Evolutionary conservation across 306 rosid genomes (phyloP).

Genomic region (Vachellia pachyceras): DNA sequence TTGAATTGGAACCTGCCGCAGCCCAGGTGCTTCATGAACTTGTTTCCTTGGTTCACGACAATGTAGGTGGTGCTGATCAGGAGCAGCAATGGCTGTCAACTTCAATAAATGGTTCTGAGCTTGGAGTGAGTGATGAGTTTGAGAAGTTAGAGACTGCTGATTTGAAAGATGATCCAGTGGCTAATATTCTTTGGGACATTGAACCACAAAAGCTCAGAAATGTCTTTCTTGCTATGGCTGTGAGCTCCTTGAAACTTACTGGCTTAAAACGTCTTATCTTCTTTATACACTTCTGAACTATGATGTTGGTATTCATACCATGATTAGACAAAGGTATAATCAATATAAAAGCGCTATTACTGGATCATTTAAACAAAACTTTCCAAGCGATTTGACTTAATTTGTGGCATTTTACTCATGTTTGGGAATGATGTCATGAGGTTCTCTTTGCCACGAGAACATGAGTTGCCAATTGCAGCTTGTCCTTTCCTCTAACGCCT

Average conservation of each 20-base stretch:
- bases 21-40: constrained; percentile 84
- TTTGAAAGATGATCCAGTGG: constrained; percentile 75
- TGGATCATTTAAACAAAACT: constrained; percentile 23
- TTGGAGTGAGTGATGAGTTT: constrained; percentile 45
- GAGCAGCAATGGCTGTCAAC: constrained; percentile 51
- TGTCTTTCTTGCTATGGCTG: constrained; percentile 84
- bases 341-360: constrained; percentile 28
- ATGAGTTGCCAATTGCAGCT: constrained; percentile 21
- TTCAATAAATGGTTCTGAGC: constrained; percentile 52
- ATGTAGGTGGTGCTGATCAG: constrained; percentile 47
- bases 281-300: constrained; percentile 25
- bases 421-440: constrained; percentile 26
- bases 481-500: constrained; percentile 34
- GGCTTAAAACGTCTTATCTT: constrained; percentile 26
- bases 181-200: constrained; percentile 67
- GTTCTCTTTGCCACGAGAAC: constrained; percentile 25
- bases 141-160: constrained; percentile 40
- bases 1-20: constrained; percentile 64
- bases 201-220: constrained; percentile 62
- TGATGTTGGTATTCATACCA: constrained; percentile 31
- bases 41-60: constrained; percentile 77
- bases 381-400: constrained; percentile 32
- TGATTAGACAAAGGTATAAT: constrained; percentile 36
- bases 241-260: constrained; percentile 53
- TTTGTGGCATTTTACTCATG: constrained; percentile 25